These are phyloP conservation scores for Moelleriella libera DNA, from an alignment of 2,329 filamentous ascomycete species.

Conservation along the genomic window DNA sequence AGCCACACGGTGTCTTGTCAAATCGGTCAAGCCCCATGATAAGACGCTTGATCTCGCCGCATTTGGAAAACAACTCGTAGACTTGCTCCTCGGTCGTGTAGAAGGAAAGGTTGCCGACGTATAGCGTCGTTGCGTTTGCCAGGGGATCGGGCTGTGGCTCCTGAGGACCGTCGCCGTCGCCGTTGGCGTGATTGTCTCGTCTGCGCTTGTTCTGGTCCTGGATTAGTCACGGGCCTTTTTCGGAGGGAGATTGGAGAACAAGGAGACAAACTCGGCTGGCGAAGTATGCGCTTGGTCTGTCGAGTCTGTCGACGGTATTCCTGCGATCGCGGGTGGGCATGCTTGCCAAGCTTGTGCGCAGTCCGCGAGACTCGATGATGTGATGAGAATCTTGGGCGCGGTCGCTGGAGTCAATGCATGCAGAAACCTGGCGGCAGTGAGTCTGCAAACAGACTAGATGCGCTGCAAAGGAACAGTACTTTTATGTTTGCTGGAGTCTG, in stretches of 20 bases:
- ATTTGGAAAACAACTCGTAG: conserved; percentile 90
- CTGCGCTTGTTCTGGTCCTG: conserved; percentile 54
- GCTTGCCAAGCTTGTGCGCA: neutral
- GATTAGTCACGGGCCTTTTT: neutral
- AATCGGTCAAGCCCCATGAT: conserved; percentile 97
- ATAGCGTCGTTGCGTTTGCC: conserved; percentile 81
- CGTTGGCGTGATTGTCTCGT: conserved; percentile 44
- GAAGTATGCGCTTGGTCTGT: conserved; percentile 92
- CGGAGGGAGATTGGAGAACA: neutral
- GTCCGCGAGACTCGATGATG: neutral
- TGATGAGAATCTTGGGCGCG: neutral
- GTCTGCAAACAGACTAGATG: too few species aligned
- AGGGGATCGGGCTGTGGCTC: conserved; percentile 54
- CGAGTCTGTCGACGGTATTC: conserved; percentile 79
- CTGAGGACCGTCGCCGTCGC: conserved; percentile 18
- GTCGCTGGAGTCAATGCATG: too few species aligned
- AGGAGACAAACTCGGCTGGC: conserved; percentile 52
- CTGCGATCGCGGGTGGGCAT: conserved; percentile 32
- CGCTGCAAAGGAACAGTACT: too few species aligned
- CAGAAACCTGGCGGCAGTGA: too few species aligned
- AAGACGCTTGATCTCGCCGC: conserved; percentile 93
- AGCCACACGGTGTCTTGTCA: conserved; percentile 94
- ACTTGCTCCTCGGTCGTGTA: conserved; percentile 99
- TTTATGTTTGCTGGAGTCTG: too few species aligned
- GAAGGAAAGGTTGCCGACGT: conserved; percentile 96